These are phyloP conservation scores for Rhodotorula sp. DNA, from an alignment of 1,284 basidiomycete species.

Conservation along the genomic window DNA sequence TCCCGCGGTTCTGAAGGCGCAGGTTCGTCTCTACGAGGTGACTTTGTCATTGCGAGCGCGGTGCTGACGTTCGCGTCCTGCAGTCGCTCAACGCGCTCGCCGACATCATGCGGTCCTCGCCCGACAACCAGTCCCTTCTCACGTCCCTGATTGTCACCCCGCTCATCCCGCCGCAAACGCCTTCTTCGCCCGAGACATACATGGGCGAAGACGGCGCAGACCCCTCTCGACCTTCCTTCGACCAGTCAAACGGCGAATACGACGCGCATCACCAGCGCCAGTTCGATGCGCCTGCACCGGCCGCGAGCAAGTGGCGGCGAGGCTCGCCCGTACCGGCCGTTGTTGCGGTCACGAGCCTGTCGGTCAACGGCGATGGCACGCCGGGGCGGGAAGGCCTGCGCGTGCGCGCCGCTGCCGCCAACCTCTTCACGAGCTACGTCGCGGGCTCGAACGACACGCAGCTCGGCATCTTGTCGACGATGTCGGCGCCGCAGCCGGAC, in stretches of 20 bases:
- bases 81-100: slow-evolving; percentile 76
- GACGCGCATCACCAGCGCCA: neutral
- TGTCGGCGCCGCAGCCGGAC: slow-evolving; percentile 45
- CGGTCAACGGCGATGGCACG: slow-evolving; percentile 51
- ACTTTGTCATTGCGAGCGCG: neutral
- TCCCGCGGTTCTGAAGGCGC: slow-evolving; percentile 79
- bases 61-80: slow-evolving; percentile 40
- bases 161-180: slow-evolving; percentile 48
- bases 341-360: slow-evolving; percentile 51
- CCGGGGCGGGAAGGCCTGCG: slow-evolving; percentile 46
- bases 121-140: slow-evolving; percentile 58
- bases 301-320: slow-evolving; percentile 38
- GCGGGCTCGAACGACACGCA: slow-evolving; percentile 52
- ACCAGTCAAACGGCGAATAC: neutral
- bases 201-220: slow-evolving; percentile 23
- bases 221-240: slow-evolving; percentile 31
- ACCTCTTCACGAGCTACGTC: slow-evolving; percentile 54
- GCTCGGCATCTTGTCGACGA: slow-evolving; percentile 58
- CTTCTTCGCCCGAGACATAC: slow-evolving; percentile 22
- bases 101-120: slow-evolving; percentile 55
- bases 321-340: slow-evolving; percentile 50
- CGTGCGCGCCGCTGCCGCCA: slow-evolving; percentile 54
- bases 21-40: slow-evolving; percentile 55
- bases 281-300: slow-evolving; percentile 6
- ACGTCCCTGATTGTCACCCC: slow-evolving; percentile 53